phyloP scores from a whole-genome alignment of 2,329 filamentous ascomycete genomes.

The Neonectria faginata region DNA sequence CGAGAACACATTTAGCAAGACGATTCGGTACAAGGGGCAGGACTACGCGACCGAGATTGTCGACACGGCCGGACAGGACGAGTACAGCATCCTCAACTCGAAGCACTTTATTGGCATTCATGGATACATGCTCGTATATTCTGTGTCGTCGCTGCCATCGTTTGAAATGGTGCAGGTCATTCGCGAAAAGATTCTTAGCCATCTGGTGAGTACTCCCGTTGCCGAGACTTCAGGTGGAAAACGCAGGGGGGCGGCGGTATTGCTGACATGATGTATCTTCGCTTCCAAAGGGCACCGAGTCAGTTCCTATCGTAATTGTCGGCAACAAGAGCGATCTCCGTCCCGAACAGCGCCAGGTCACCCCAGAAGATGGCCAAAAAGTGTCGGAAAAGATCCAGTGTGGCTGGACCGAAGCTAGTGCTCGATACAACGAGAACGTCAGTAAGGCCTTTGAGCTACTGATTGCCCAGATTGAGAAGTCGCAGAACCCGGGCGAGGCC shows the following conservation, averaged over 20 bases:
- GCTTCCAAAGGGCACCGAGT: slow-evolving; percentile 80
- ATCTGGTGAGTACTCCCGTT: slow-evolving; percentile 70
- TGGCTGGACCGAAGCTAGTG: slow-evolving; percentile 94
- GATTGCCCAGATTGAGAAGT: slow-evolving; percentile 94
- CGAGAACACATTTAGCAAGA: slow-evolving; percentile 98
- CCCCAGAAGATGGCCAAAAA: slow-evolving; percentile 84
- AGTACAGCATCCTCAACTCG: slow-evolving; percentile 97
- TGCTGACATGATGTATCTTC: slow-evolving; percentile 1
- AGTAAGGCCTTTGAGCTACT: slow-evolving; percentile 92
- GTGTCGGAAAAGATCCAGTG: slow-evolving; percentile 89
- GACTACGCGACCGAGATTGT: slow-evolving; percentile 98
- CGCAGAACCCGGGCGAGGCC: slow-evolving; percentile 88
- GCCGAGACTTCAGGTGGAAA: neutral
- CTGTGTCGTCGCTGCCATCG: slow-evolving; percentile 91
- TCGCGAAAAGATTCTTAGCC: slow-evolving; percentile 95
- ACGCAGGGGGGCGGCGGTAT: neutral
- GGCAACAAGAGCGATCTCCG: slow-evolving; percentile 97
- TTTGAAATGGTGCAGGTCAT: slow-evolving; percentile 99
- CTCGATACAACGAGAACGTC: slow-evolving; percentile 94
- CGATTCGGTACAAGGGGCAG: slow-evolving; percentile 91
- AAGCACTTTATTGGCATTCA: slow-evolving; percentile 99
- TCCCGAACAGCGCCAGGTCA: slow-evolving; percentile 92
- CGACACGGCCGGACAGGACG: slow-evolving; percentile 98
- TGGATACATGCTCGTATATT: slow-evolving; percentile 98
- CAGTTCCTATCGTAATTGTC: slow-evolving; percentile 92